Evolutionary conservation across 176 grass and related monocot genomes (phyloP).

Genomic region (Aechmea fasciata): DNA sequence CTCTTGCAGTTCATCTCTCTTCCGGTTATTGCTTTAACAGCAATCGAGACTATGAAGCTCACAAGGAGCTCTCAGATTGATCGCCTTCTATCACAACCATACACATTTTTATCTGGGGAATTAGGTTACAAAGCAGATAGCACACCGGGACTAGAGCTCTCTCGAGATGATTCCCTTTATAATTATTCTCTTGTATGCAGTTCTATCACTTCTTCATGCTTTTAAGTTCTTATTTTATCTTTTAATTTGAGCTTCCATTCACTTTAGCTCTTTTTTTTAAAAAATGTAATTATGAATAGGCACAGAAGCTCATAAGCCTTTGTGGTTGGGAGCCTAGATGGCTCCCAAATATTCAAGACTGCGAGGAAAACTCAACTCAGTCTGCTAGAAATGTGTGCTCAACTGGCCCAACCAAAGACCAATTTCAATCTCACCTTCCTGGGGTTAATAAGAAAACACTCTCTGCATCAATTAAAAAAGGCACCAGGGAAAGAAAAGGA

Average conservation of each 20-base stretch:
- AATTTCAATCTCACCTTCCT: conserved; percentile 34
- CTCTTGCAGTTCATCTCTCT: conserved; percentile 77
- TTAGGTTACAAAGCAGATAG: conserved; percentile 59
- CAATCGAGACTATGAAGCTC: conserved; percentile 73
- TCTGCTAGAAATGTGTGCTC: conserved; percentile 60
- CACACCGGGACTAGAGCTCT: conserved; percentile 39
- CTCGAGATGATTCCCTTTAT: conserved; percentile 46
- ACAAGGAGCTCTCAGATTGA: conserved; percentile 61
- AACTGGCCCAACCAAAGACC: conserved; percentile 31
- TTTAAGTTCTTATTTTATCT: conserved; percentile 15
- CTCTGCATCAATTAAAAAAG: conserved; percentile 58
- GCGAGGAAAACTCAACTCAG: conserved; percentile 86
- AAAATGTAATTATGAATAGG: conserved; percentile 45
- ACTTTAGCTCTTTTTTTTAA: conserved; percentile 14
- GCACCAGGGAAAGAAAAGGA: conserved; percentile 65
- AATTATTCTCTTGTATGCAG: conserved; percentile 55
- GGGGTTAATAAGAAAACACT: conserved; percentile 41
- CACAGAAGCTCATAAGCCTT: conserved; percentile 88
- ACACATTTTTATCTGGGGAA: conserved; percentile 58
- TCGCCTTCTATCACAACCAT: conserved; percentile 55
- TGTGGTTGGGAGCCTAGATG: conserved; percentile 99
- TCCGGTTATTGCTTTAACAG: conserved; percentile 71
- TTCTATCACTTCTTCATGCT: conserved; percentile 2
- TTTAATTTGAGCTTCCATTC: conserved; percentile 13
- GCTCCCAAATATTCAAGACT: conserved; percentile 96